A percentile compares a stretch with the other conserved stretches of the same genome.
Evolutionary conservation across 1,139 yeast species (phyloP).

Genomic region (Hanseniaspora sp.): DNA sequence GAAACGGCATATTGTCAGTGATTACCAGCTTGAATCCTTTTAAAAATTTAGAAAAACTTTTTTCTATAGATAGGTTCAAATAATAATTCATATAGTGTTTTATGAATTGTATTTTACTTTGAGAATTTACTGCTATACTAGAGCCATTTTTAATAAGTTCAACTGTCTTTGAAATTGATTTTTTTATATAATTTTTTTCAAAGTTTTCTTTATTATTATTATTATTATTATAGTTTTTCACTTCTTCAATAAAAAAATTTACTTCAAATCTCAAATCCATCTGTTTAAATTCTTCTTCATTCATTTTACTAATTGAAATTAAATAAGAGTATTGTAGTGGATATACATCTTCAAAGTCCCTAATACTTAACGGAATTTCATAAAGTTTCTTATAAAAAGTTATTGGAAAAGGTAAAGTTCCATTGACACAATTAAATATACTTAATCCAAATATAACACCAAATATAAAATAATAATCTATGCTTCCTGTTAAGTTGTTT

Average conservation of each 20-base stretch:
- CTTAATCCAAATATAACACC: slow-evolving; percentile 87
- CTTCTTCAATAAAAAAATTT: neutral
- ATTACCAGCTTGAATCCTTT: slow-evolving; percentile 66
- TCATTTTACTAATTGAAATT: slow-evolving; percentile 41
- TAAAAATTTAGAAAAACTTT: slow-evolving; percentile 47
- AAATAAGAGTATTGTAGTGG: slow-evolving; percentile 59
- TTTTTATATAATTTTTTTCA: slow-evolving; percentile 22
- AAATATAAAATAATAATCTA: slow-evolving; percentile 51
- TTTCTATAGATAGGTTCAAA: slow-evolving; percentile 43
- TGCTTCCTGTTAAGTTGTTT: slow-evolving; percentile 22
- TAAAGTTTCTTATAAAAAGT: slow-evolving; percentile 67
- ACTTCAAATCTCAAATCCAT: slow-evolving; percentile 10
- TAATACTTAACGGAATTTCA: slow-evolving; percentile 43
- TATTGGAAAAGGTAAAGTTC: slow-evolving; percentile 66
- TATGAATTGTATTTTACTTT: slow-evolving; percentile 52
- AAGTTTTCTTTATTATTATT: slow-evolving; percentile 1
- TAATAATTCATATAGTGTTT: slow-evolving; percentile 50
- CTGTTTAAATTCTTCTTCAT: slow-evolving; percentile 21
- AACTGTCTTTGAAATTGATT: slow-evolving; percentile 23
- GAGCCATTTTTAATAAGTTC: slow-evolving; percentile 53
- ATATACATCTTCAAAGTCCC: slow-evolving; percentile 55
- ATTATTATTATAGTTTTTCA: neutral
- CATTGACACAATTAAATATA: slow-evolving; percentile 74
- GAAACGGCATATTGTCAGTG: slow-evolving; percentile 61
- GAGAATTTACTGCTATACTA: slow-evolving; percentile 39